phyloP scores from a whole-genome alignment of 306 rosid species.

The Rosa multiflora region DNA sequence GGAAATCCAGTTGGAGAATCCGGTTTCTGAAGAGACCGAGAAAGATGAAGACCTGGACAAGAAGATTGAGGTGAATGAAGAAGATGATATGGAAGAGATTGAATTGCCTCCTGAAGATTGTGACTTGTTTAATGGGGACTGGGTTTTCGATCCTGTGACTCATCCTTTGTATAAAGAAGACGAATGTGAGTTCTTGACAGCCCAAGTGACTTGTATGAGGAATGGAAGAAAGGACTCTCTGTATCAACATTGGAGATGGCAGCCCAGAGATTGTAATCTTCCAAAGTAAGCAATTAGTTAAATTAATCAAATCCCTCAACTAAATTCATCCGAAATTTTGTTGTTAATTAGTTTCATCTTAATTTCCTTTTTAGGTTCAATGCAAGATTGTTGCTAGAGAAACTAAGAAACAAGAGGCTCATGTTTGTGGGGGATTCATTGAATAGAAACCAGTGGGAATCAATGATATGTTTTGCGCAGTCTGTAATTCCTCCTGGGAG shows the following conservation, averaged over 20 bases:
- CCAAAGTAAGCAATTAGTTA: constrained; percentile 52
- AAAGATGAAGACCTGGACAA: constrained; percentile 29
- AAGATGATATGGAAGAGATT: constrained; percentile 46
- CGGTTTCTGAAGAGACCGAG: constrained; percentile 30
- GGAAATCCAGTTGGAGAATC: constrained; percentile 34
- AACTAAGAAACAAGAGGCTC: constrained; percentile 88
- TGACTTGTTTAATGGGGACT: constrained; percentile 74
- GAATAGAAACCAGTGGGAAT: constrained; percentile 98
- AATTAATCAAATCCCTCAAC: background rate
- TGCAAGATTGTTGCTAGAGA: constrained; percentile 77
- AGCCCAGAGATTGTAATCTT: constrained; percentile 84
- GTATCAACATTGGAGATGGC: constrained; percentile 96
- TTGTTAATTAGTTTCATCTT: background rate
- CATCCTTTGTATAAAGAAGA: constrained; percentile 91
- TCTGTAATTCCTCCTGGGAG: constrained; percentile 63
- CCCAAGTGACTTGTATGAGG: constrained; percentile 87
- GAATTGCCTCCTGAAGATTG: constrained; percentile 83
- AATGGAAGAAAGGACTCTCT: constrained; percentile 81
- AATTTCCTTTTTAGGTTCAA: constrained; percentile 51
- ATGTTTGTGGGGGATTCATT: constrained; percentile 98
- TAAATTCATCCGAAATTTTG: background rate
- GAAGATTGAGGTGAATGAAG: constrained; percentile 43
- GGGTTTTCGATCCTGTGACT: constrained; percentile 77
- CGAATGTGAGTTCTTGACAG: constrained; percentile 73
- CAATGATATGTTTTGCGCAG: constrained; percentile 90